Percentiles rank a stretch among this genome's conserved stretches.
These are phyloP conservation scores for Gyromitra esculenta DNA, from an alignment of 2,329 filamentous ascomycete genomes.

Conservation along the genomic window DNA sequence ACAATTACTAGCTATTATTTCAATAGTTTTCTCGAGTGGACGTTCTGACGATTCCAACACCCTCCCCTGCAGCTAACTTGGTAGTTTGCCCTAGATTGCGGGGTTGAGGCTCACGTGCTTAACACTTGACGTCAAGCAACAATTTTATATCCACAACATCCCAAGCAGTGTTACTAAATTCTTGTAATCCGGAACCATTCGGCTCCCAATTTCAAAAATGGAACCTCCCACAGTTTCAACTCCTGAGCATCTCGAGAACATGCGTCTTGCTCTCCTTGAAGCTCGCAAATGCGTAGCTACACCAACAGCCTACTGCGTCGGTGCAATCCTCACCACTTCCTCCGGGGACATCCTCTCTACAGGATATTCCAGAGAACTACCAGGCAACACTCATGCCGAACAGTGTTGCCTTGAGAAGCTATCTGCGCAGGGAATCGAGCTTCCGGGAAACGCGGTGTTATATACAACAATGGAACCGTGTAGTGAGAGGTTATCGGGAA, in stretches of 20 bases:
- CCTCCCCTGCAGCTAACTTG: neutral
- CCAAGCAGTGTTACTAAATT: neutral
- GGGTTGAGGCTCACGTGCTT: constrained; percentile 6
- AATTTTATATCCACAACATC: neutral
- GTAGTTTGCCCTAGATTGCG: neutral
- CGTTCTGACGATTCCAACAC: neutral
- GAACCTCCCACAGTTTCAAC: constrained; percentile 12
- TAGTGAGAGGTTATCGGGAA: constrained; percentile 76
- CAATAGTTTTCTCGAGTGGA: neutral
- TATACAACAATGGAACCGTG: constrained; percentile 97
- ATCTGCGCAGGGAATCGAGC: constrained; percentile 55
- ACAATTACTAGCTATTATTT: neutral
- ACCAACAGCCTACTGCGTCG: constrained; percentile 92
- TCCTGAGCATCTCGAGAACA: constrained; percentile 62
- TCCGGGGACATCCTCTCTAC: constrained; percentile 72
- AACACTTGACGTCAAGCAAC: neutral
- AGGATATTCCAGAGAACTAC: constrained; percentile 89
- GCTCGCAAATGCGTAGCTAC: constrained; percentile 83
- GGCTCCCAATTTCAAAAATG: constrained; percentile 21
- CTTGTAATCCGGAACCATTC: neutral
- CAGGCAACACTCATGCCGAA: constrained; percentile 95
- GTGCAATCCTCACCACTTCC: constrained; percentile 80
- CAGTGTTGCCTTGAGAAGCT: constrained; percentile 88
- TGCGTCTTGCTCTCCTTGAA: constrained; percentile 77
- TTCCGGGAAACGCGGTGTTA: constrained; percentile 64